Evolutionary conservation across 805 yeast species (phyloP).

Genomic region (Barnettozyma wickerhamii): DNA sequence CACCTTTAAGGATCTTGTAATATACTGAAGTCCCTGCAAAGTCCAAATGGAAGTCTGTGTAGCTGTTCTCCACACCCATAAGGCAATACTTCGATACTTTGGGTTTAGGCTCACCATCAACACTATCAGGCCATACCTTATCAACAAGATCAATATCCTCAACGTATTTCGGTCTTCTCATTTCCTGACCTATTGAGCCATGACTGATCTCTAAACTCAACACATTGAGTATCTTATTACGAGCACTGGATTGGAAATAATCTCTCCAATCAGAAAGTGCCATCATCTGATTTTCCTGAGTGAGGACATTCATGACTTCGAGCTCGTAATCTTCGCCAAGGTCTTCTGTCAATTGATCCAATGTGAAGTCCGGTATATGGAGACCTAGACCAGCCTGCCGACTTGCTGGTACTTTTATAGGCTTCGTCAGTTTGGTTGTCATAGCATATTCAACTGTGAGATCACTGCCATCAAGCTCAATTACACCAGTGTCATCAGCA

Average conservation of each 20-base stretch:
- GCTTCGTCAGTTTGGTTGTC: slow-evolving; percentile 33
- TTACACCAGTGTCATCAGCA: slow-evolving; percentile 9
- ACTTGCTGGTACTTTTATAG: slow-evolving; percentile 39
- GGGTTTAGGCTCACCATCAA: slow-evolving; percentile 34
- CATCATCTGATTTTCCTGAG: slow-evolving; percentile 68
- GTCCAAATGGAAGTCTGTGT: slow-evolving; percentile 88
- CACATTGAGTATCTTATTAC: slow-evolving; percentile 74
- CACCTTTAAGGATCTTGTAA: slow-evolving; percentile 75
- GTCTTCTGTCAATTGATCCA: slow-evolving; percentile 48
- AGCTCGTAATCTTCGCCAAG: slow-evolving; percentile 62
- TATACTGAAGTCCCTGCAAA: slow-evolving; percentile 92
- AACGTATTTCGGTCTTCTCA: slow-evolving; percentile 66
- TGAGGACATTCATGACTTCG: slow-evolving; percentile 86
- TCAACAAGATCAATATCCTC: slow-evolving; percentile 64
- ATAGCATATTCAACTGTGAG: slow-evolving; percentile 33
- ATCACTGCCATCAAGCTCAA: slow-evolving; percentile 28
- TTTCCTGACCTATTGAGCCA: slow-evolving; percentile 39
- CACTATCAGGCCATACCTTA: slow-evolving; percentile 49
- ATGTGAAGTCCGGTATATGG: slow-evolving; percentile 55
- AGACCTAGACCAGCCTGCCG: slow-evolving; percentile 37
- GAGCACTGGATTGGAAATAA: slow-evolving; percentile 48
- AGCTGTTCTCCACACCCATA: slow-evolving; percentile 79
- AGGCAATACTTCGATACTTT: slow-evolving; percentile 73
- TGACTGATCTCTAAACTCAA: slow-evolving; percentile 75
- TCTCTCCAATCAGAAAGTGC: slow-evolving; percentile 67